Evolutionary conservation across 805 yeast species (phyloP).

Genomic region (Candida oleophila): DNA sequence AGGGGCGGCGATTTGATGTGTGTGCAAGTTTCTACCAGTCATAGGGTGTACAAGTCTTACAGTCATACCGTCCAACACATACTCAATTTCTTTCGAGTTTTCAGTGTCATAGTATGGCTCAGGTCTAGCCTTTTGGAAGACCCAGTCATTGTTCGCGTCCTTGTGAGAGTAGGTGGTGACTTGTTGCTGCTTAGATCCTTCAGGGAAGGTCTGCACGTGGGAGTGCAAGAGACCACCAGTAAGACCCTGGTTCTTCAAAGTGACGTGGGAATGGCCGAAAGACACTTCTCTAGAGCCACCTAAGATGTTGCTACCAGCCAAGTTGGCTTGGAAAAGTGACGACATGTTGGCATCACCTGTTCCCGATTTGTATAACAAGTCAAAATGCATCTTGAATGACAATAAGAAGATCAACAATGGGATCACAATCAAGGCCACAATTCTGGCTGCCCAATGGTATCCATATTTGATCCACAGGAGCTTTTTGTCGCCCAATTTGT

Average conservation of each 20-base stretch:
- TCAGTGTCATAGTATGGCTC: conserved; percentile 29
- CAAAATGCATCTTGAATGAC: conserved; percentile 75
- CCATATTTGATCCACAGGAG: conserved; percentile 50
- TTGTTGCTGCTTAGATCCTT: conserved; percentile 48
- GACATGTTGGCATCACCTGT: conserved; percentile 82
- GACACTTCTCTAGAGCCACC: conserved; percentile 70
- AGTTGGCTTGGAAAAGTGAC: conserved; percentile 77
- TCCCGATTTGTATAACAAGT: conserved; percentile 69
- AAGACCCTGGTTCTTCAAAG: conserved; percentile 44
- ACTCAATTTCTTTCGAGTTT: conserved; percentile 31
- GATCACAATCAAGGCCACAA: conserved; percentile 57
- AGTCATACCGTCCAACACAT: conserved; percentile 55
- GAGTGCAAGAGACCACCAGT: conserved; percentile 48
- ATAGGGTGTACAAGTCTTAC: conserved; percentile 62
- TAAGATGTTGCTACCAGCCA: conserved; percentile 59
- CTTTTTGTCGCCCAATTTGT: conserved; percentile 66
- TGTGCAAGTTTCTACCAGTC: conserved; percentile 68
- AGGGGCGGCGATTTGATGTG: conserved; percentile 68
- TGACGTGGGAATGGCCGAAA: conserved; percentile 45
- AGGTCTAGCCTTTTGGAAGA: conserved; percentile 49
- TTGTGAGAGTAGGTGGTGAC: conserved; percentile 47
- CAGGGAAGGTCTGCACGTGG: conserved; percentile 46
- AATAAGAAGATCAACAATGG: conserved; percentile 64
- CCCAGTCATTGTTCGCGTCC: conserved; percentile 45
- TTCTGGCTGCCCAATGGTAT: conserved; percentile 68